Evolutionary conservation across 768 basidiomycete genomes (phyloP).

Genomic region (Xanthoconium stramineum): DNA sequence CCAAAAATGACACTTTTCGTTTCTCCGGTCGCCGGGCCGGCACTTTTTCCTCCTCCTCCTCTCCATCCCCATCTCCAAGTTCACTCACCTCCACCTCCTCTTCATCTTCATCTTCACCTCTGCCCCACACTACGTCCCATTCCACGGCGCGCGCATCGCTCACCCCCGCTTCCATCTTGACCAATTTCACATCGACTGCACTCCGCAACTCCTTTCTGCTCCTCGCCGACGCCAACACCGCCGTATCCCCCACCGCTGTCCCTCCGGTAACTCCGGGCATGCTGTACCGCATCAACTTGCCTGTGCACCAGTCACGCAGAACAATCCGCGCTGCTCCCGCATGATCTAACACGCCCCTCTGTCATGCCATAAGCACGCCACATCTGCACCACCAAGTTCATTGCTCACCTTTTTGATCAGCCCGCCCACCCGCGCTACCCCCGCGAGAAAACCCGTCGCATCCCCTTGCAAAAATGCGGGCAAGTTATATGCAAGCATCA

Average conservation of each 20-base stretch:
- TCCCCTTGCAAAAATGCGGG: conserved; percentile 76
- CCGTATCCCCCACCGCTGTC: conserved; percentile 39
- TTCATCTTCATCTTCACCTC: conserved; percentile 38
- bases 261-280: conserved; percentile 39
- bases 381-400: background rate
- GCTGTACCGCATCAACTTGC: conserved; percentile 72
- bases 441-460: conserved; percentile 67
- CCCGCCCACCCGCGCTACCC: conserved; percentile 69
- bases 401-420: conserved; percentile 70
- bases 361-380: conserved; percentile 14
- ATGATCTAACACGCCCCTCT: conserved; percentile 74
- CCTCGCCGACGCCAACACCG: conserved; percentile 44
- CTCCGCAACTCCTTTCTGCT: conserved; percentile 70
- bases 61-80: conserved; percentile 32
- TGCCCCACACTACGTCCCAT: conserved; percentile 36
- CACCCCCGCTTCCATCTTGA: conserved; percentile 45
- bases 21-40: conserved; percentile 45
- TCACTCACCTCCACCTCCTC: conserved; percentile 34
- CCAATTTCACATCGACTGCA: conserved; percentile 45
- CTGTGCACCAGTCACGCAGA: conserved; percentile 80
- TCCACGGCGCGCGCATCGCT: conserved; percentile 42
- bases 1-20: conserved; percentile 44
- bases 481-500: conserved; percentile 85
- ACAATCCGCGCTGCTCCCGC: conserved; percentile 73
- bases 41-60: conserved; percentile 44